Base-by-base conservation (phyloP, 768 basidiomycete genomes). In the Candolleomyces eurysporus region DNA sequence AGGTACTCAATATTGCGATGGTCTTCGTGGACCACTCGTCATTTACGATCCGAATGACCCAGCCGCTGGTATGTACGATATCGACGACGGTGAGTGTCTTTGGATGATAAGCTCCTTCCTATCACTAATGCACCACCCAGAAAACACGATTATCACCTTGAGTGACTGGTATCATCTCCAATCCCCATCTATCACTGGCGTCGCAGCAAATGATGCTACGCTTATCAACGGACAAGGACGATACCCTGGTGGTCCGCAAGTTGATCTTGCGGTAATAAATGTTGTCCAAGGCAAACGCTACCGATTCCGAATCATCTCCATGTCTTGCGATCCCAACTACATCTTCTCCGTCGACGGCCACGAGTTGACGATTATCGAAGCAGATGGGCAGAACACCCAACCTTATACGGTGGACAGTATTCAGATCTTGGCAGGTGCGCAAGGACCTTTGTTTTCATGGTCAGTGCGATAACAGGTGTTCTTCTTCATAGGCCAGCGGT, bases 151-250 rank as follows among this genome's bases (percentile, higher is more conserved):
- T 2, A 81, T 84, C 60, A 82, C 83, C 0, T 71, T 84, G 30
- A 71, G 80, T 0, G 83, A 84, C 51, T 84, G 83, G 83, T 82
- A 78, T 63, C 80, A 77, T 49, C 22, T 31, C 9, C 69, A 68
- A 7, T 70, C 74, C 2, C 63, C 57, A 17, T 67, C 55, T 11
- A 67, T 69, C 0, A 64, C 58, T 9, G 48, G 59, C 32, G 58
- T 70, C 9, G 66, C 72, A 0, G 59, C 58, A 2, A 39, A 75
- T 0, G 66, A 82, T 57, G 72, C 83, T 16, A 81, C 79, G 0
- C 67, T 87, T 9, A 83, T 87, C 51, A 86, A 86, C 48, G 84
- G 84, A 0, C 66, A 66, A 16, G 84, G 85, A 21, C 80, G 84
- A 46, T 80, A 76, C 64, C 6, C 62, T 6, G 77, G 73, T 5